Conservation (phyloP, 2,329 filamentous ascomycete species). For the Microcera coccophila region DNA sequence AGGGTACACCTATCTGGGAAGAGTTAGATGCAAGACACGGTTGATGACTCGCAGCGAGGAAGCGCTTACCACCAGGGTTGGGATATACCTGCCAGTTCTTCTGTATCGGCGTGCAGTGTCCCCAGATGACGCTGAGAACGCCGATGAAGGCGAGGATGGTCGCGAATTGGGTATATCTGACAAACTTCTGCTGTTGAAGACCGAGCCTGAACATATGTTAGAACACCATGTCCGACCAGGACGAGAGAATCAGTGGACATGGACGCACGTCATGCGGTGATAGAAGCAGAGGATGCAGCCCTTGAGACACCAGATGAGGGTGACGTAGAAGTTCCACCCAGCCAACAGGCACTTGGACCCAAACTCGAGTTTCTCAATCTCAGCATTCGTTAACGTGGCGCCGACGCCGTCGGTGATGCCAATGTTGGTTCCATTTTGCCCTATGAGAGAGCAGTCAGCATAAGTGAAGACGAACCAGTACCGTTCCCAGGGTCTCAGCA, state of each 20-base stretch:
- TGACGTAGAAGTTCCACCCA: slow-evolving; percentile 40
- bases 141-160: slow-evolving; percentile 31
- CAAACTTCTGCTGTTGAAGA: slow-evolving; percentile 35
- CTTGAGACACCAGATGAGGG: slow-evolving; percentile 42
- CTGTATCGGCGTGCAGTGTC: slow-evolving; percentile 35
- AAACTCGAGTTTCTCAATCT: slow-evolving; percentile 27
- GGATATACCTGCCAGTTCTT: slow-evolving; percentile 41
- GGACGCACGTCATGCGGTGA: slow-evolving; percentile 38
- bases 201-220: slow-evolving; percentile 34
- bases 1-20: slow-evolving; percentile 31
- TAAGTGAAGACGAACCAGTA: background rate
- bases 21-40: slow-evolving; percentile 5
- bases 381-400: slow-evolving; percentile 26
- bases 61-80: slow-evolving; percentile 35
- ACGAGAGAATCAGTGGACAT: slow-evolving; percentile 8
- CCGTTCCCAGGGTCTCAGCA: too few species aligned
- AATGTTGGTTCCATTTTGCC: slow-evolving; percentile 37
- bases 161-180: slow-evolving; percentile 32
- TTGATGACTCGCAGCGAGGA: background rate
- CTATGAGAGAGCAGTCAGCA: slow-evolving; percentile 18
- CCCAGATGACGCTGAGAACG: slow-evolving; percentile 33
- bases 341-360: slow-evolving; percentile 35
- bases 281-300: slow-evolving; percentile 43
- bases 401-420: slow-evolving; percentile 32
- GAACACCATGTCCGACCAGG: background rate